These are phyloP conservation scores for Pelargonium cotyledonis DNA, from an alignment of 441 rosid genomes.

Conservation along the genomic window DNA sequence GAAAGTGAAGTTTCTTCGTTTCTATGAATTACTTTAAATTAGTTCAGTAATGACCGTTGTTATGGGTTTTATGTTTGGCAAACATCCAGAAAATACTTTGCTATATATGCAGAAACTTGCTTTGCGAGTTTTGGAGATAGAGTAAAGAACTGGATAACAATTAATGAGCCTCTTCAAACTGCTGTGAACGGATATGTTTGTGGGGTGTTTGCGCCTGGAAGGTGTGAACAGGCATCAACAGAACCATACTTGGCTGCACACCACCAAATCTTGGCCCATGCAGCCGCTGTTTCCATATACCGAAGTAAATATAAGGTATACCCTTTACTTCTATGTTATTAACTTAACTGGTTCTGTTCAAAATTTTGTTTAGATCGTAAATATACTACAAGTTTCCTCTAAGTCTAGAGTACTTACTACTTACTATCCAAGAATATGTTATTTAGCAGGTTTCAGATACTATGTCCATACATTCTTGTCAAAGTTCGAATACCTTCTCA, in stretches of 20 bases:
- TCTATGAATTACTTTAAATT: not conserved
- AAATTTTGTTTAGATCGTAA: not conserved
- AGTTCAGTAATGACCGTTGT: not conserved
- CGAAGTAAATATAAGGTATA: slow-evolving; percentile 68
- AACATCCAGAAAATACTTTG: slow-evolving; percentile 64
- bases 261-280: slow-evolving; percentile 84
- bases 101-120: slow-evolving; percentile 77
- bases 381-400: not conserved
- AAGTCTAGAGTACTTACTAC: no score
- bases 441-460: no score
- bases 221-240: slow-evolving; percentile 40
- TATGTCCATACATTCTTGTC: no score
- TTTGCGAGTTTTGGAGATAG: slow-evolving; percentile 84
- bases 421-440: no score
- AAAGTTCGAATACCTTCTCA: no score
- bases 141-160: slow-evolving; percentile 79
- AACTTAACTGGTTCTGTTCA: no score
- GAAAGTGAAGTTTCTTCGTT: no score
- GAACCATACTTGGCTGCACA: slow-evolving; percentile 87
- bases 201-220: slow-evolving; percentile 85
- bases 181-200: slow-evolving; percentile 60
- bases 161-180: slow-evolving; percentile 91
- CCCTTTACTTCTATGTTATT: not conserved
- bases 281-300: slow-evolving; percentile 66
- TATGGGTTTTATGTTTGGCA: slow-evolving; percentile 16